Percentiles rank a stretch among this genome's conserved stretches.
Evolutionary conservation across 352 stramenopile genomes (phyloP).

Genomic region (Phytophthora palmivora): DNA sequence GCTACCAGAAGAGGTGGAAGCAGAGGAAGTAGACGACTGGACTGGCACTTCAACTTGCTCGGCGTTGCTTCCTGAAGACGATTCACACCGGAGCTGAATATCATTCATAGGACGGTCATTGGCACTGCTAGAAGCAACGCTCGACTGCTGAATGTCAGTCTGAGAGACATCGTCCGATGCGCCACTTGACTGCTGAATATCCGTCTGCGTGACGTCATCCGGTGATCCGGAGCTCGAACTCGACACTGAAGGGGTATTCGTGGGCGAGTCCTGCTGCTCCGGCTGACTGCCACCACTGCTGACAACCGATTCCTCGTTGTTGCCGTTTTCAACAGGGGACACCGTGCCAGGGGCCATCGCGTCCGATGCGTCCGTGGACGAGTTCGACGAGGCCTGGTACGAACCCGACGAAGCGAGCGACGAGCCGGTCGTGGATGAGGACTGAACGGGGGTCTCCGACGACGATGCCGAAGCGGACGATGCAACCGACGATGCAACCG

Average conservation of each 20-base stretch:
- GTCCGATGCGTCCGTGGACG: constrained; percentile 20
- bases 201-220: constrained; percentile 19
- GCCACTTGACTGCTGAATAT: constrained; percentile 25
- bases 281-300: constrained; percentile 19
- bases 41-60: neutral
- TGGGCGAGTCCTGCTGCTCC: constrained; percentile 16
- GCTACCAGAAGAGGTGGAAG: constrained; percentile 1
- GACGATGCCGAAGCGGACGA: constrained; percentile 2
- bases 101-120: constrained; percentile 6
- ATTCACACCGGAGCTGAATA: constrained; percentile 10
- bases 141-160: constrained; percentile 22
- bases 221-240: constrained; percentile 15
- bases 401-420: constrained; percentile 9
- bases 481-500: neutral
- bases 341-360: constrained; percentile 24
- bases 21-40: constrained; percentile 1
- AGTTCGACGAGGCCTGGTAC: constrained; percentile 16
- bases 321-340: constrained; percentile 19
- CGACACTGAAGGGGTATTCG: constrained; percentile 5
- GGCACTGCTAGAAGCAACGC: constrained; percentile 19
- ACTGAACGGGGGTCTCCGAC: constrained; percentile 13
- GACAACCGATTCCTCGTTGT: constrained; percentile 21
- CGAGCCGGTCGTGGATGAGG: constrained; percentile 6
- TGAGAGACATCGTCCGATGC: constrained; percentile 19
- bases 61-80: constrained; percentile 8